Evolutionary conservation across 352 stramenopile species (phyloP).

Genomic region (Phytophthora litchii): DNA sequence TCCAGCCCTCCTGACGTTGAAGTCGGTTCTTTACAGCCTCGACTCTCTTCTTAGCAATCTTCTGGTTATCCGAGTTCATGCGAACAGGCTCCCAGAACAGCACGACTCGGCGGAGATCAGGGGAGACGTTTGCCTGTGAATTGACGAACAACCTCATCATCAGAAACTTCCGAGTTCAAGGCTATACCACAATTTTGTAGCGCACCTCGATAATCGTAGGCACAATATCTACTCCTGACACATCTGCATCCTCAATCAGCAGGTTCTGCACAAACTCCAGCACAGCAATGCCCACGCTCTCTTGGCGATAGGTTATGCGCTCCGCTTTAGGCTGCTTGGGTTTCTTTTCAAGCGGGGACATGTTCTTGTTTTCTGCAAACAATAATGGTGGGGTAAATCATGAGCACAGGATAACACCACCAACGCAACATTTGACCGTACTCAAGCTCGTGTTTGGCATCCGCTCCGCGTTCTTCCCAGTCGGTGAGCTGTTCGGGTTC

Average conservation of each 20-base stretch:
- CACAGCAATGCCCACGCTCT: slow-evolving; percentile 70
- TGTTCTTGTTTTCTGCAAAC: slow-evolving; percentile 68
- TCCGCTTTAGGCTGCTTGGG: slow-evolving; percentile 64
- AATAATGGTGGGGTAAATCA: neutral
- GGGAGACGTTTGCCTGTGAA: slow-evolving; percentile 66
- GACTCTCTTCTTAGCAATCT: slow-evolving; percentile 78
- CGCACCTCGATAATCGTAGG: slow-evolving; percentile 72
- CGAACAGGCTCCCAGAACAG: slow-evolving; percentile 78
- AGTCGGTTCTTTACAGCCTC: slow-evolving; percentile 68
- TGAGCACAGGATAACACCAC: slow-evolving; percentile 1
- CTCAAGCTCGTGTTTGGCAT: slow-evolving; percentile 51
- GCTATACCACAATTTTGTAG: neutral
- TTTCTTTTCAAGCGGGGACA: slow-evolving; percentile 75
- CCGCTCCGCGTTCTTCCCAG: slow-evolving; percentile 55
- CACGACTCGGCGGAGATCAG: slow-evolving; percentile 68
- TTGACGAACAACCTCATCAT: neutral
- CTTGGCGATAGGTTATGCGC: slow-evolving; percentile 73
- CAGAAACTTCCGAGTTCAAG: neutral
- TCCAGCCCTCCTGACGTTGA: slow-evolving; percentile 65
- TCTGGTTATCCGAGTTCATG: slow-evolving; percentile 71
- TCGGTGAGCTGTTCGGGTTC: slow-evolving; percentile 40
- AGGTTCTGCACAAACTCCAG: slow-evolving; percentile 75
- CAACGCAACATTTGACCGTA: slow-evolving; percentile 39
- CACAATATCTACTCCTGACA: slow-evolving; percentile 63
- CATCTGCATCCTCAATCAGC: slow-evolving; percentile 65